Evolutionary conservation across 1,139 yeast species (phyloP), one percentile per base, ranked within the genome.

Genomic region (Blastobotrys elegans): DNA sequence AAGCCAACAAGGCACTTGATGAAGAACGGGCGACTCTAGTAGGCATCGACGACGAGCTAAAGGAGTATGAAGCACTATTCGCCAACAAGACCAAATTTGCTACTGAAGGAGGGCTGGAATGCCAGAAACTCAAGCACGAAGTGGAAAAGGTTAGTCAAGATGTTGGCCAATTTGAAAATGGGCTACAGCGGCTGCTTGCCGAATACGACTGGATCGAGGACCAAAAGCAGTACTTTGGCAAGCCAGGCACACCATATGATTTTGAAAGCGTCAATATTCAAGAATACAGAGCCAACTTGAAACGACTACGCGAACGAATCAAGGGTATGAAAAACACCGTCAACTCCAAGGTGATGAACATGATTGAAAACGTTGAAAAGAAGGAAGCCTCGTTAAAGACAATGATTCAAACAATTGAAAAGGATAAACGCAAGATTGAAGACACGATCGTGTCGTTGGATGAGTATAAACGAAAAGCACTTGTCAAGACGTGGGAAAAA

Each of bases 291-390:
- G 76, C 74, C 21, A 79, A 82, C 53, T 75, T 82, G 43, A 70
- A 67, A 11, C 74, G 76, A 36, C 73, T 88, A 53, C 72, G 76
- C 39, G 87, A 79, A 27, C 76, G 81, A 52, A 81, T 81, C 59
- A 77, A 79, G 52, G 79, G 79, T 10, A 81, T 90, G 85, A 84
- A 79, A 68, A 75, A 90, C 51, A 85, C 82, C 56, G 96, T 92
- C 27, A 90, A 90, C 60, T 77, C 86, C 11, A 85, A 89, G 60
- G 92, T 92, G 53, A 87, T 90, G 90, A 82, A 83, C 58, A 86
- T 89, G 88, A 88, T 94, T 56, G 97, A 90, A 59, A 86, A 84
- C 55, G 95, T 89, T 18, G 97, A 90, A 63, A 86, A 84, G 73
- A 88, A 89, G 62, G 97, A 90, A 63, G 67, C 74, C 2, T 75